Percentiles rank a stretch among this genome's conserved stretches.
Evolutionary conservation across 2,329 filamentous ascomycete genomes (phyloP).

Genomic region (Aspergillaceae sp.): DNA sequence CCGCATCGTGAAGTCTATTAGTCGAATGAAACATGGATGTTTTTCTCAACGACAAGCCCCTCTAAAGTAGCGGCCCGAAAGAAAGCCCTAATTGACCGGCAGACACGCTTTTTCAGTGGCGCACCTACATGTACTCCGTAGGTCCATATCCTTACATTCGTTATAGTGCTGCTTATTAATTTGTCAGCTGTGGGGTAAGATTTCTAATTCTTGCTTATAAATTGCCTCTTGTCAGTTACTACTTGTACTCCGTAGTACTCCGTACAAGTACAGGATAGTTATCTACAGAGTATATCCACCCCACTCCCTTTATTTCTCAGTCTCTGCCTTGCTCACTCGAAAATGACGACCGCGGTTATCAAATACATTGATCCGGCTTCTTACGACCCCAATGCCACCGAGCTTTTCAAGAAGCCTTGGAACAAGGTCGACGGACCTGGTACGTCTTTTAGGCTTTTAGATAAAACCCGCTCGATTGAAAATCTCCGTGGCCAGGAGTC

Average conservation of each 20-base stretch:
- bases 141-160: too few relatives aligned
- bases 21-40: too few relatives aligned
- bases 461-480: conserved; percentile 42
- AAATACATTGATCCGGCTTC: conserved; percentile 52
- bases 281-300: background rate
- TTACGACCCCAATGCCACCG: conserved; percentile 8
- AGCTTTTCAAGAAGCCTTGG: conserved; percentile 42
- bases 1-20: too few relatives aligned
- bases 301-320: background rate
- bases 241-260: background rate
- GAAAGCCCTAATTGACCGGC: too few relatives aligned
- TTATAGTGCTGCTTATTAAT: background rate
- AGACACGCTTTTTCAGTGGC: too few relatives aligned
- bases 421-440: conserved; percentile 55
- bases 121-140: too few relatives aligned
- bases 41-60: too few relatives aligned
- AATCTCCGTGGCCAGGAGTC: conserved; percentile 46
- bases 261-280: background rate
- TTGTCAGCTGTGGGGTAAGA: background rate
- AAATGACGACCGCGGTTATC: conserved; percentile 52
- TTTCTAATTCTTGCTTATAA: background rate
- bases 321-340: background rate
- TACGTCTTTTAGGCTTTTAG: conserved; percentile 44
- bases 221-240: background rate
- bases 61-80: too few relatives aligned